Evolutionary conservation across 1,284 basidiomycete genomes (phyloP).

Genomic region (Schizophyllum amplum): DNA sequence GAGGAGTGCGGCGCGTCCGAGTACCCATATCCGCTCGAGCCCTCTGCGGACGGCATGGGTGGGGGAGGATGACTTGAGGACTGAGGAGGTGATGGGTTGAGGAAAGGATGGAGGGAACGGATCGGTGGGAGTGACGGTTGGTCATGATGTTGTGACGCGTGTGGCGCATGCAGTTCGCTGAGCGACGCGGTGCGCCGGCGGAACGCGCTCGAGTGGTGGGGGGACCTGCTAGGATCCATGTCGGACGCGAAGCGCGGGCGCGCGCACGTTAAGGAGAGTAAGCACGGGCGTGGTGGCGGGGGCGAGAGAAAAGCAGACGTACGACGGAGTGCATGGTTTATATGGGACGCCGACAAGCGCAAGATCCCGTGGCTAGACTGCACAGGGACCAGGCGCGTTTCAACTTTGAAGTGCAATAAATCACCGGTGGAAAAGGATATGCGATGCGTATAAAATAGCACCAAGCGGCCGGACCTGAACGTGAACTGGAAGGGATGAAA

Average conservation of each 20-base stretch:
- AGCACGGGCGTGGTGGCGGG: neutral
- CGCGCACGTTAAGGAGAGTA: neutral
- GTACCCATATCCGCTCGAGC: neutral
- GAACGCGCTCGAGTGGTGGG: neutral
- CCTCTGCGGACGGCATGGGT: neutral
- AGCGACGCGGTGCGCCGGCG: neutral
- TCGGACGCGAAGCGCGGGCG: neutral
- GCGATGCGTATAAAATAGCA: neutral
- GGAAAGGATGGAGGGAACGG: neutral
- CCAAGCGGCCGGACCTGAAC: neutral
- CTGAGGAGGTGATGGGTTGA: neutral
- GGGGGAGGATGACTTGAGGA: neutral
- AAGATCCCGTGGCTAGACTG: neutral
- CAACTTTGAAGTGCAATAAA: neutral
- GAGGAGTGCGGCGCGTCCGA: neutral
- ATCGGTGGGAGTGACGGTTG: neutral
- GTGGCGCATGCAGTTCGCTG: neutral
- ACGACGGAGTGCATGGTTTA: neutral
- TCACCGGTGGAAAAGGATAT: neutral
- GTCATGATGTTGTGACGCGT: neutral
- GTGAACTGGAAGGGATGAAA: neutral
- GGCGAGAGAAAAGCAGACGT: neutral
- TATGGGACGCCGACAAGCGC: neutral
- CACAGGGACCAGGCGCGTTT: neutral
- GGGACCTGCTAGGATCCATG: neutral